Evolutionary conservation across 352 stramenopile species (phyloP).

Genomic region (Halophytophthora polymorphica): DNA sequence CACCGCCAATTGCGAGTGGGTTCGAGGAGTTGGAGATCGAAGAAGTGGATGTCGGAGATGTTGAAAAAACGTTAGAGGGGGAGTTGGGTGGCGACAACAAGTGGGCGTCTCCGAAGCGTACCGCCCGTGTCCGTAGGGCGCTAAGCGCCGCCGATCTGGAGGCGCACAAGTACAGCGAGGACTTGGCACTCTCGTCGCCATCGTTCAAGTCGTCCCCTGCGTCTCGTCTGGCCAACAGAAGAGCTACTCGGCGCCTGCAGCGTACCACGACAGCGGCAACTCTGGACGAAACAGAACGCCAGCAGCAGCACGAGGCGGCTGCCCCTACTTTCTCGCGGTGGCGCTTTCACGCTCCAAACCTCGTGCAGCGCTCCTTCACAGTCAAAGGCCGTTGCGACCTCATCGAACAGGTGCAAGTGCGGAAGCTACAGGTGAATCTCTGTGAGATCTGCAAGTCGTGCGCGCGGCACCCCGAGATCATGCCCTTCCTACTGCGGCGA

Average conservation of each 20-base stretch:
- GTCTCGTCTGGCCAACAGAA: conserved; percentile 19
- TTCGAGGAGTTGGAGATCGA: conserved; percentile 11
- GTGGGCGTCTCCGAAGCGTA: conserved; percentile 7
- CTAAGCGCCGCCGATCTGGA: conserved; percentile 28
- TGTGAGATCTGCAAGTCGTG: conserved; percentile 52
- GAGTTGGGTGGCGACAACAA: conserved; percentile 3
- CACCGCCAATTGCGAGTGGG: neutral
- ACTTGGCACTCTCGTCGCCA: conserved; percentile 5
- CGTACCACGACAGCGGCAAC: conserved; percentile 29
- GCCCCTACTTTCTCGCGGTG: conserved; percentile 41
- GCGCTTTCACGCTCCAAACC: conserved; percentile 61
- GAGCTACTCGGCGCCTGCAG: conserved; percentile 17
- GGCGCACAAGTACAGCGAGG: conserved; percentile 17
- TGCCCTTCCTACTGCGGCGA: conserved; percentile 65
- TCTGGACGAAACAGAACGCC: conserved; percentile 27
- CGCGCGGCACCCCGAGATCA: conserved; percentile 54
- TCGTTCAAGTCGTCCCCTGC: conserved; percentile 19
- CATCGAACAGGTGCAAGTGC: conserved; percentile 45
- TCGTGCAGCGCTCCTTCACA: conserved; percentile 48
- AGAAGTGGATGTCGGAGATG: conserved; percentile 5
- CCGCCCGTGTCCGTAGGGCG: conserved; percentile 7
- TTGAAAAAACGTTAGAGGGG: conserved; percentile 7
- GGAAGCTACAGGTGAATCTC: conserved; percentile 72
- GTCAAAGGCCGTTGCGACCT: conserved; percentile 10
- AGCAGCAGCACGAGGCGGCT: conserved; percentile 24